Evolutionary conservation across 768 basidiomycete genomes (phyloP).

Genomic region (Myochromella boudieri): DNA sequence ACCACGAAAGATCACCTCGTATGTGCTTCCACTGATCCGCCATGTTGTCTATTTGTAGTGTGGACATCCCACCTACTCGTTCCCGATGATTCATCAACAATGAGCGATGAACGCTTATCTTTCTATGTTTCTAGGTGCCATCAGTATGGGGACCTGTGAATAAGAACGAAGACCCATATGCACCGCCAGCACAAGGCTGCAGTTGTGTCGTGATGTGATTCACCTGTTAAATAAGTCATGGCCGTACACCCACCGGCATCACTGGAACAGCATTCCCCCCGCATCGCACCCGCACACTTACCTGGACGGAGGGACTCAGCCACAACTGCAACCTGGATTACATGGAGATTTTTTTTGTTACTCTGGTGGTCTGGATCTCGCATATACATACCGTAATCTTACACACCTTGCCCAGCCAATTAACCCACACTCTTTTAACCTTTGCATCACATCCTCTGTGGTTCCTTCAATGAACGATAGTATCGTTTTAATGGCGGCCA

Average conservation of each 20-base stretch:
- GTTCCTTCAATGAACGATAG: constrained; percentile 11
- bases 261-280: too few species aligned
- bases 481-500: constrained; percentile 8
- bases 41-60: constrained; percentile 7
- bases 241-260: too few species aligned
- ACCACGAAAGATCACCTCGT: constrained; percentile 89
- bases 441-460: constrained; percentile 6
- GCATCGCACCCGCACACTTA: not conserved
- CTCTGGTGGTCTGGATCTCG: constrained; percentile 11
- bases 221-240: not conserved
- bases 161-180: constrained; percentile 92
- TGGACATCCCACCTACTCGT: not conserved
- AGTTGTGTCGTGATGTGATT: constrained; percentile 71
- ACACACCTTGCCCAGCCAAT: constrained; percentile 14
- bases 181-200: constrained; percentile 75
- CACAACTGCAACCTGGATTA: not conserved
- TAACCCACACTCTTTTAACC: constrained; percentile 22
- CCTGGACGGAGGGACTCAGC: not conserved
- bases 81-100: constrained; percentile 3
- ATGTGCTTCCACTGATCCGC: constrained; percentile 46
- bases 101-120: constrained; percentile 5
- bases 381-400: constrained; percentile 24
- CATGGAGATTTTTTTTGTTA: constrained; percentile 4
- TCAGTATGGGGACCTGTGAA: constrained; percentile 93
- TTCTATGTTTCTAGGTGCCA: constrained; percentile 58